Percentiles rank a stretch among this genome's conserved stretches.
phyloP scores from a whole-genome alignment of 352 stramenopile species.

The Phytophthora meadii region DNA sequence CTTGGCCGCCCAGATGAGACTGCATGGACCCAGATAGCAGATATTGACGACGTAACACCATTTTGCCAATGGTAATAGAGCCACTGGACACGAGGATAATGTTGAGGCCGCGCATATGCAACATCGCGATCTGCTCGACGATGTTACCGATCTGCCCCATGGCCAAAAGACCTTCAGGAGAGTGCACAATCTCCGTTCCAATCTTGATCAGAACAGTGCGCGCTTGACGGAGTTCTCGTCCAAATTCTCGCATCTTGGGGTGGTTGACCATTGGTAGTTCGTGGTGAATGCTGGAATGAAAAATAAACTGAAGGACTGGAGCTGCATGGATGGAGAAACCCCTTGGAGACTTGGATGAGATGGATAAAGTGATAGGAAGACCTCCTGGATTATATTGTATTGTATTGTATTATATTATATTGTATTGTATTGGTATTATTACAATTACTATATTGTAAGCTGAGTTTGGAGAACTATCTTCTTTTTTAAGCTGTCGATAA shows the following conservation, averaged over 20 bases:
- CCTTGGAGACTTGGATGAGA: too few species aligned
- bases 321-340: too few species aligned
- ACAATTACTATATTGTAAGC: too few species aligned
- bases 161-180: conserved; percentile 64
- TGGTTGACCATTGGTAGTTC: not conserved
- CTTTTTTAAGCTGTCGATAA: too few species aligned
- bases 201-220: conserved; percentile 82
- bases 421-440: too few species aligned
- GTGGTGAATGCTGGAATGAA: not conserved
- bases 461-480: too few species aligned
- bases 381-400: too few species aligned
- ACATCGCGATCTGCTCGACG: conserved; percentile 80
- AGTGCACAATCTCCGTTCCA: conserved; percentile 83
- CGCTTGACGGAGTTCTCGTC: conserved; percentile 54
- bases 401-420: too few species aligned
- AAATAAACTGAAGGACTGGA: too few species aligned
- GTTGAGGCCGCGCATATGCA: conserved; percentile 81
- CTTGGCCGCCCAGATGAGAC: conserved; percentile 66
- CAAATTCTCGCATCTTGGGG: conserved; percentile 18
- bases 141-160: conserved; percentile 59
- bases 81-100: conserved; percentile 83
- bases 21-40: conserved; percentile 82
- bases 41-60: conserved; percentile 79
- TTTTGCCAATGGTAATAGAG: conserved; percentile 73
- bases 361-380: too few species aligned